Evolutionary conservation across 2,329 filamentous ascomycete species (phyloP), one percentile per base, ranked within the genome.

Genomic region (Juglanconis oblonga): DNA sequence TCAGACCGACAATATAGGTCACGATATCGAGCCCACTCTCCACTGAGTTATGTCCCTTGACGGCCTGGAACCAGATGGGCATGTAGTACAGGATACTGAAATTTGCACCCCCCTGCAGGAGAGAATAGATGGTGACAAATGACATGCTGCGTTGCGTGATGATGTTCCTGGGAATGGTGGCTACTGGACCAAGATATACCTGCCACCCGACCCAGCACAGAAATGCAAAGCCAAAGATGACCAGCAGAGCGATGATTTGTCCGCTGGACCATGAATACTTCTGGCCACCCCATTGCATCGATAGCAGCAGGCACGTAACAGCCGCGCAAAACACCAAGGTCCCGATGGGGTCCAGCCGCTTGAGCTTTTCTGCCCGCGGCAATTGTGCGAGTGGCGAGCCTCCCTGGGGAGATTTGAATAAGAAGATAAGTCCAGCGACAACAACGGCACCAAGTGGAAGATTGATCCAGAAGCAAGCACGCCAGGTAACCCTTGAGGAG

Each of bases 281-380:
- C 3, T 52, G 58, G 45, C 73, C 75, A 57, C 74, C 74, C 76
- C 76, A 80, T 59, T 79, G 74, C 11, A 81, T 70, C 9, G 77
- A 78, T n/a, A 81, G 67, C 3, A 80, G 66, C 13, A 79, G 72
- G 64, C 76, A 79, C 40, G 77, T 68, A 24, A 78, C 73, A 13
- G 72, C 55, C 7, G 67, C 62, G n/a, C 64, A 57, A 40, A 68
- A 62, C n/a, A 67, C 31, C 8, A 58, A 24, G 1, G 57, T 57
- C 33, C 65, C 65, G 5, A 65, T 14, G 32, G 61, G 59, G 40
- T 68, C 66, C 17, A 66, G 53, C 17, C 62, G 17, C 40, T 57
- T 57, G 13, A 59, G 24, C 24, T 24, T 24, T 24, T 24, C 24
- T 24, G 24, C 24, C 24, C 24, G 24, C 24, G 24, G 24, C 24